Conservation (phyloP, 225 moss, liverwort and hornwort genomes). For the Bryoerythrophyllum caledonicum region DNA sequence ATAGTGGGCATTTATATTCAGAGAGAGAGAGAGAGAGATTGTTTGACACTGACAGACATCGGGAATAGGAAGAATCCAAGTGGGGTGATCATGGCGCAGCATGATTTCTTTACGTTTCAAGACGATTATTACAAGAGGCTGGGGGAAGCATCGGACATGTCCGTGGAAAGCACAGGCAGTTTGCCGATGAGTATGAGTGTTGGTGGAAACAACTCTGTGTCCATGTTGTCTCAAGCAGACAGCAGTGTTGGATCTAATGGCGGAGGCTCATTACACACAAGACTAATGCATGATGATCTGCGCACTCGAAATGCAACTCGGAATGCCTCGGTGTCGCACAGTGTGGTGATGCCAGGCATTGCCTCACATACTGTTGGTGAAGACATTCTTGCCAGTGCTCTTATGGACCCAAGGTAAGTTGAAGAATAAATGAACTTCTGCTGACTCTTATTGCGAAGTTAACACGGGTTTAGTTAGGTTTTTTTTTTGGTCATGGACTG, state of each 20-base stretch:
- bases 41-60: too few species aligned
- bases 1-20: too few species aligned
- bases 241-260: conserved; percentile 95
- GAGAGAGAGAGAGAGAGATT: too few species aligned
- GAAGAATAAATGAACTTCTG: too few species aligned
- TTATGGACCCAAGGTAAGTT: conserved; percentile 90
- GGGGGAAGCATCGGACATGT: conserved; percentile 92
- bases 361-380: conserved; percentile 68
- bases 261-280: conserved; percentile 64
- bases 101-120: conserved; percentile 82
- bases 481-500: too few species aligned
- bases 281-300: conserved; percentile 90
- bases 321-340: conserved; percentile 65
- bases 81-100: conserved; percentile 91
- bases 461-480: too few species aligned
- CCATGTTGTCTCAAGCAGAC: conserved; percentile 76
- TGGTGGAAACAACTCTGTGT: conserved; percentile 79
- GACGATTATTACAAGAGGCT: conserved; percentile 93
- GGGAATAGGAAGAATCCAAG: too few species aligned
- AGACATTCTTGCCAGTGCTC: conserved; percentile 81
- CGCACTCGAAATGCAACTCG: conserved; percentile 64
- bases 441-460: too few species aligned
- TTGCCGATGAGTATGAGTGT: conserved; percentile 78
- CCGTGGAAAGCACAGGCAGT: conserved; percentile 88
- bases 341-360: conserved; percentile 71